These are phyloP conservation scores for Raphidocelis subcapitata DNA, from an alignment of 139 green algal genomes.

Conservation along the genomic window DNA sequence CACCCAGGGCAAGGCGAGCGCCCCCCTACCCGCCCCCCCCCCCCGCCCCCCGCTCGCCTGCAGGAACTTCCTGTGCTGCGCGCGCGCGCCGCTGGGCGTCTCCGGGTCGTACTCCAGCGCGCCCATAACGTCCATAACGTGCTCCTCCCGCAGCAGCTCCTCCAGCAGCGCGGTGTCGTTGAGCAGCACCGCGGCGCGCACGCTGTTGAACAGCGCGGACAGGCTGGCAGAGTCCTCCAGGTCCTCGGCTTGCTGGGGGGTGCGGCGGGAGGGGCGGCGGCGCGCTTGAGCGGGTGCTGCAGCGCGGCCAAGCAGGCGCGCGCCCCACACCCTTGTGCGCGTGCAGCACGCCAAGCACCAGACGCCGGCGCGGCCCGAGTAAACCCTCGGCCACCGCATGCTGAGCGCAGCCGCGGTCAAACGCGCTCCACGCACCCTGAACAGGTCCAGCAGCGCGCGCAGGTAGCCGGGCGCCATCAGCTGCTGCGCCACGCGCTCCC, in stretches of 20 bases:
- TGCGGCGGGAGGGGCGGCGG: too few species aligned
- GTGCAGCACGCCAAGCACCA: too few species aligned
- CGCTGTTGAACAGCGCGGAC: conserved; percentile 66
- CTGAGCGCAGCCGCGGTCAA: background rate
- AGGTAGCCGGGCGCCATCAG: conserved; percentile 69
- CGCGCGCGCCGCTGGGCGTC: conserved; percentile 36
- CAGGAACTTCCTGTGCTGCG: conserved; percentile 84
- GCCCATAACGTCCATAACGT: conserved; percentile 90
- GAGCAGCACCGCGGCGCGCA: conserved; percentile 86
- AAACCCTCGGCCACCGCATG: too few species aligned
- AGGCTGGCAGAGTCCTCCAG: conserved; percentile 87
- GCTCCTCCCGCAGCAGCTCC: conserved; percentile 77
- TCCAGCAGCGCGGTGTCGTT: conserved; percentile 92
- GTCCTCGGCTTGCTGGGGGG: conserved; percentile 81
- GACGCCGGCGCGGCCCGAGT: too few species aligned
- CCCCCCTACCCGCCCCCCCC: background rate
- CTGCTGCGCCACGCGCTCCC: conserved; percentile 71
- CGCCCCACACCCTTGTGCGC: too few species aligned
- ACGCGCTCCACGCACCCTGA: conserved; percentile 52
- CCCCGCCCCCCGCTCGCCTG: background rate
- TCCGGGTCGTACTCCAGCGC: conserved; percentile 94
- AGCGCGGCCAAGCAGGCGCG: too few species aligned
- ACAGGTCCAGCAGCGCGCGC: conserved; percentile 80
- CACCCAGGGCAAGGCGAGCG: background rate
- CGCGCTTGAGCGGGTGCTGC: too few species aligned